Percentiles rank a stretch among this genome's conserved stretches.
These are phyloP conservation scores for Nakazawaea pomicola DNA, from an alignment of 805 yeast species.

Conservation along the genomic window DNA sequence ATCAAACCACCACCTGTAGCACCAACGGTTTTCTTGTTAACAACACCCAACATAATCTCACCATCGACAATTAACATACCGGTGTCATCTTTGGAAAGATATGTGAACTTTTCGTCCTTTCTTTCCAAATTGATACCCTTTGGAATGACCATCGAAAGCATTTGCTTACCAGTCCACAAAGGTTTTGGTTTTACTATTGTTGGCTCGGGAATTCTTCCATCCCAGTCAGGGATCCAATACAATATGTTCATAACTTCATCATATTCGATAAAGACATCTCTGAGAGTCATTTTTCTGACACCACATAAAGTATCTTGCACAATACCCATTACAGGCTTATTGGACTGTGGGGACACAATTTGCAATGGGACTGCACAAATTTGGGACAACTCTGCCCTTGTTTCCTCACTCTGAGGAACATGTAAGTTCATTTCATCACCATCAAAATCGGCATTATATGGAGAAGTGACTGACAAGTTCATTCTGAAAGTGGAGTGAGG, in stretches of 20 bases:
- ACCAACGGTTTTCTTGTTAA: conserved; percentile 97
- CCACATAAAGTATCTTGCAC: conserved; percentile 99
- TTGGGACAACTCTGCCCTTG: conserved; percentile 92
- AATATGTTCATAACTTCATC: conserved; percentile 95
- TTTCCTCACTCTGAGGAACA: conserved; percentile 97
- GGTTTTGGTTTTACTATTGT: conserved; percentile 93
- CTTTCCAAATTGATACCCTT: conserved; percentile 93
- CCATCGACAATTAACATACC: conserved; percentile 97
- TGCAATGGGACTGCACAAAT: conserved; percentile 96
- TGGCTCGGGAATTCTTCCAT: conserved; percentile 95
- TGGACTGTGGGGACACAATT: conserved; percentile 97
- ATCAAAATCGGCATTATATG: conserved; percentile 99
- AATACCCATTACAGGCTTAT: conserved; percentile 99
- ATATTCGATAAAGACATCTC: conserved; percentile 84
- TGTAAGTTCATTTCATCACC: conserved; percentile 99
- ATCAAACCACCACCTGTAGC: conserved; percentile 97
- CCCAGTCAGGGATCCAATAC: conserved; percentile 99
- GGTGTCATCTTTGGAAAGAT: conserved; percentile 81
- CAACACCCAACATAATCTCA: conserved; percentile 96
- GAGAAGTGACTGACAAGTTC: conserved; percentile 95
- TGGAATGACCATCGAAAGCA: conserved; percentile 89
- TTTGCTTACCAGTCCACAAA: conserved; percentile 96
- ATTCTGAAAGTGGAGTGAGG: conserved; percentile 97
- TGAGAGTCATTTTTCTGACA: conserved; percentile 87
- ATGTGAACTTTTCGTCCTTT: conserved; percentile 83